A percentile compares a stretch with the other conserved stretches of the same genome.
Evolutionary conservation across 2,329 filamentous ascomycete species (phyloP).

Genomic region (Fusarium sp.): DNA sequence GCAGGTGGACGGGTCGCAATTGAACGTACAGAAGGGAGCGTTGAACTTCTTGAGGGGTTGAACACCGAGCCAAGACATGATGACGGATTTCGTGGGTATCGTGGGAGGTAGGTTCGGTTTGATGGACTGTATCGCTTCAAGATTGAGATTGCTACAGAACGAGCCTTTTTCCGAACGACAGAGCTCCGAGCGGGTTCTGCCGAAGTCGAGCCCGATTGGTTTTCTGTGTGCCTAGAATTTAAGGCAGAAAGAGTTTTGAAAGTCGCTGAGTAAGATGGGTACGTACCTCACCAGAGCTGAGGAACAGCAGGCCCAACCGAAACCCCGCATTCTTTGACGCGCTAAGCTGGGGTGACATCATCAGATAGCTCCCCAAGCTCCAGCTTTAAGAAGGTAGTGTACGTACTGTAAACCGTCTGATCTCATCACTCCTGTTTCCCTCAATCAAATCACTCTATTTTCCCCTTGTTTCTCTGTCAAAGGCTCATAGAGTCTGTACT

Average conservation of each 20-base stretch:
- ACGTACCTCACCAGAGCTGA: constrained; percentile 21
- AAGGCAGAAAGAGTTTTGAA: background rate
- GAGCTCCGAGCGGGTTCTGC: constrained; percentile 49
- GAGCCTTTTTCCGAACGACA: constrained; percentile 52
- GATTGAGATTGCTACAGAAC: constrained; percentile 49
- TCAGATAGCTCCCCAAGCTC: constrained; percentile 40
- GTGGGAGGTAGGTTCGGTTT: constrained; percentile 49
- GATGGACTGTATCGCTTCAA: constrained; percentile 43
- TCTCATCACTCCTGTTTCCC: constrained; percentile 10
- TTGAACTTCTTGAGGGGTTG: constrained; percentile 80
- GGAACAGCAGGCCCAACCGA: constrained; percentile 32
- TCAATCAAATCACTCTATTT: constrained; percentile 38
- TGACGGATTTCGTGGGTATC: constrained; percentile 56
- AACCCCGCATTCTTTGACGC: constrained; percentile 41
- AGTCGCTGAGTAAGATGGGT: constrained; percentile 15
- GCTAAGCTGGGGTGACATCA: constrained; percentile 43
- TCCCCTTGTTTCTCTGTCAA: constrained; percentile 6
- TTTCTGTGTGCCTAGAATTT: constrained; percentile 43
- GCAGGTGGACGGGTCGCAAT: constrained; percentile 43
- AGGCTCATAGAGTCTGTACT: constrained; percentile 5
- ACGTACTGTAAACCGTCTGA: constrained; percentile 36
- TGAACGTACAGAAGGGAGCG: constrained; percentile 76
- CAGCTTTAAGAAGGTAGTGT: constrained; percentile 44
- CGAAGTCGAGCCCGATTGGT: constrained; percentile 44
- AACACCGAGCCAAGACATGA: constrained; percentile 78